Percentiles rank a stretch among this genome's conserved stretches.
Evolutionary conservation across 345 rosid species (phyloP).

Genomic region (Moringa oleifera): DNA sequence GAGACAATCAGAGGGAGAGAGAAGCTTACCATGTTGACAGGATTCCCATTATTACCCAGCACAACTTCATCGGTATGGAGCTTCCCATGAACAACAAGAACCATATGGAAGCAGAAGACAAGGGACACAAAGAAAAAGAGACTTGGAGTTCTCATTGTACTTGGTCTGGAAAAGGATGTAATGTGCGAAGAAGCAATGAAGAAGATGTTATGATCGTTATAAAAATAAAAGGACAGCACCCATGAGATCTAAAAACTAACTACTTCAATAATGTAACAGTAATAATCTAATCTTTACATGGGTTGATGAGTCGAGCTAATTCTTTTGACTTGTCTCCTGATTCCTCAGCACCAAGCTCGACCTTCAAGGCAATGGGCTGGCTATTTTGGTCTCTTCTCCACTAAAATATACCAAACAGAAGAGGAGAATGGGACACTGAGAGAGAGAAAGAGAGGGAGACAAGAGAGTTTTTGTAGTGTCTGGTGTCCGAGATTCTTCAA

Average conservation of each 20-base stretch:
- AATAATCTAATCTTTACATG: not conserved
- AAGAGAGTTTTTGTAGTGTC: too few relatives aligned
- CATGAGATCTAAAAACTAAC: not conserved
- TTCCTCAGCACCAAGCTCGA: constrained; percentile 22
- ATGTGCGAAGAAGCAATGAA: not conserved
- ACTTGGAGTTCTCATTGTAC: constrained; percentile 6
- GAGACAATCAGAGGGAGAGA: not conserved
- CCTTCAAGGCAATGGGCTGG: too few relatives aligned
- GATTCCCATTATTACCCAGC: constrained; percentile 7
- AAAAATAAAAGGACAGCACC: too few relatives aligned
- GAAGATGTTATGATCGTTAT: not conserved
- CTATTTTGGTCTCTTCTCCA: too few relatives aligned
- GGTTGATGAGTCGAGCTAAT: constrained; percentile 5
- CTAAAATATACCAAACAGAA: too few relatives aligned
- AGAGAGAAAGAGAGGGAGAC: too few relatives aligned
- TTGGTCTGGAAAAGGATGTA: not conserved
- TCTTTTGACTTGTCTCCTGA: constrained; percentile 22
- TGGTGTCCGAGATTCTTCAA: too few relatives aligned
- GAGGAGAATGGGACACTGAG: too few relatives aligned
- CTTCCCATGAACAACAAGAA: constrained; percentile 7
- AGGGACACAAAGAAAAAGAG: constrained; percentile 1
- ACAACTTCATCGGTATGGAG: not conserved
- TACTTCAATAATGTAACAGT: not conserved
- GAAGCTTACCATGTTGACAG: constrained; percentile 10
- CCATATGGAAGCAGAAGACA: constrained; percentile 2